phyloP scores from a whole-genome alignment of 495 filamentous ascomycete genomes.

The Xylaria cubensis region DNA sequence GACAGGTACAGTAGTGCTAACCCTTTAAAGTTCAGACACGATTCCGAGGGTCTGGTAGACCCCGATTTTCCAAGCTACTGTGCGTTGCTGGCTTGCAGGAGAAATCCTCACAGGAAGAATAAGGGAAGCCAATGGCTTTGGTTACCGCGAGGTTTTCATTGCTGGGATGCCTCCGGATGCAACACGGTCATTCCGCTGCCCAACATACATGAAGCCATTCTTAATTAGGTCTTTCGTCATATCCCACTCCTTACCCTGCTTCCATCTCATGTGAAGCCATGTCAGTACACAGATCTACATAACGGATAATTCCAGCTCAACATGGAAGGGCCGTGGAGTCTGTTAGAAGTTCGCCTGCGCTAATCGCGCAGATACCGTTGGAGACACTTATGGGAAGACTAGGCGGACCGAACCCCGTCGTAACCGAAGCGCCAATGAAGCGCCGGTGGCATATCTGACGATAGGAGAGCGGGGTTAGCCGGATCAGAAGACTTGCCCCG shows the following conservation, averaged over 20 bases:
- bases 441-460: background rate
- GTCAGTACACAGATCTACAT: background rate
- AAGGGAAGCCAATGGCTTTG: background rate
- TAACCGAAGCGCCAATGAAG: background rate
- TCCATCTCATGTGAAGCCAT: background rate
- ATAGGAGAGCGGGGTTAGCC: background rate
- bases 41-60: slow-evolving; percentile 15
- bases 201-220: slow-evolving; percentile 14
- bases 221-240: background rate
- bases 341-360: background rate
- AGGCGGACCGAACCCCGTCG: slow-evolving; percentile 1
- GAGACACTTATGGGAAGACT: background rate
- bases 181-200: background rate
- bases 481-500: background rate
- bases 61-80: background rate
- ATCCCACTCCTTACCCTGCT: background rate
- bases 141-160: background rate
- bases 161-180: background rate
- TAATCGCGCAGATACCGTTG: background rate
- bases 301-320: background rate
- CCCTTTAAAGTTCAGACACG: background rate
- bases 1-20: background rate
- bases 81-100: background rate
- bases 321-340: background rate
- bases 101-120: background rate